Percentiles rank a stretch among this genome's conserved stretches.
Conservation (phyloP, 2,329 filamentous ascomycete species). For the Myotisia sp. region DNA sequence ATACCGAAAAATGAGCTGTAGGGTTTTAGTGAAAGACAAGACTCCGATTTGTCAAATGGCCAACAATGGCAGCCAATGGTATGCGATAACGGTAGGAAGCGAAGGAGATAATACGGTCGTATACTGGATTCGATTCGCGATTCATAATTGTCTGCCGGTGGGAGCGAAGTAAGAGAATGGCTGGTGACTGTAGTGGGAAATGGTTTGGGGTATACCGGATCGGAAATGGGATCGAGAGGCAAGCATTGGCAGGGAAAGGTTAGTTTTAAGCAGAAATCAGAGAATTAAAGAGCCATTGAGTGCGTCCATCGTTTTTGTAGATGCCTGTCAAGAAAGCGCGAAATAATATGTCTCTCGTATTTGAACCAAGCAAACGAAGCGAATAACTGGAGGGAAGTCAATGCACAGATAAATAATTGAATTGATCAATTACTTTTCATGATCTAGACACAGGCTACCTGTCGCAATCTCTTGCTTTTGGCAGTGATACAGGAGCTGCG, state of each 20-base stretch:
- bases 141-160: constrained; percentile 1
- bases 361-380: constrained; percentile 1
- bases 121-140: constrained; percentile 3
- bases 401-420: background rate
- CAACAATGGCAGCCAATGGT: background rate
- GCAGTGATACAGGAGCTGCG: constrained; percentile 3
- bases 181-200: background rate
- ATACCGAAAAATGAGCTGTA: background rate
- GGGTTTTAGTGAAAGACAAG: background rate
- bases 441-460: background rate
- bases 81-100: background rate
- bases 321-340: constrained; percentile 1
- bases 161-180: background rate
- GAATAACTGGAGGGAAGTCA: background rate
- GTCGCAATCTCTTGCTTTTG: constrained; percentile 1
- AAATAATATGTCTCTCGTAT: background rate
- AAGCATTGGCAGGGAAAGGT: background rate
- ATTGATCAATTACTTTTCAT: constrained; percentile 3
- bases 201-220: background rate
- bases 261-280: constrained; percentile 1
- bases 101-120: background rate
- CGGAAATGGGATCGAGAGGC: background rate
- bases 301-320: background rate
- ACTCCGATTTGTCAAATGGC: background rate
- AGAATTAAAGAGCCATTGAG: constrained; percentile 3